These are phyloP conservation scores for Nidularia pulvinata DNA, from an alignment of 768 basidiomycete genomes.

Conservation along the genomic window DNA sequence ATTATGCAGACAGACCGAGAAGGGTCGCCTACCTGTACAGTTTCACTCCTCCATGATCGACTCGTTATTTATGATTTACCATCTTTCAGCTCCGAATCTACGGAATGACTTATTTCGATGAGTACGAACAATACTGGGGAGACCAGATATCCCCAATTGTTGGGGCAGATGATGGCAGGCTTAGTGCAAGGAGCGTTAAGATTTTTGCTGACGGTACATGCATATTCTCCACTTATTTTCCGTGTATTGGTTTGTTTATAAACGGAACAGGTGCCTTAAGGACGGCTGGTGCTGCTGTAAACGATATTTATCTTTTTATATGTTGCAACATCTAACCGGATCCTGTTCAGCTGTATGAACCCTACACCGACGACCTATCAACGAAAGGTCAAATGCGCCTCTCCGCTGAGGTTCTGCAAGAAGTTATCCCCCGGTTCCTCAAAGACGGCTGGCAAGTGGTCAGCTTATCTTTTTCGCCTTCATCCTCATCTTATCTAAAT, in stretches of 20 bases:
- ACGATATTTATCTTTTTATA: conserved; percentile 9
- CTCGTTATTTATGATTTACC: neutral
- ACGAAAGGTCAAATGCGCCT: conserved; percentile 81
- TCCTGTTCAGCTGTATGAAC: conserved; percentile 63
- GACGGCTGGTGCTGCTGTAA: conserved; percentile 86
- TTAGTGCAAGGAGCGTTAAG: conserved; percentile 77
- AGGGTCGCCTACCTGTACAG: neutral
- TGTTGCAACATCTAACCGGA: conserved; percentile 2
- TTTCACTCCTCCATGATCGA: neutral
- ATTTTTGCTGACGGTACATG: conserved; percentile 69
- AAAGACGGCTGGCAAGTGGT: conserved; percentile 89
- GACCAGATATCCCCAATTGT: conserved; percentile 56
- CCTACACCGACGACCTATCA: conserved; percentile 77
- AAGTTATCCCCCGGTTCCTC: conserved; percentile 69
- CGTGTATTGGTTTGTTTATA: conserved; percentile 6
- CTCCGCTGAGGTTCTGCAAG: conserved; percentile 56
- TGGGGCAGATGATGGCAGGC: conserved; percentile 55
- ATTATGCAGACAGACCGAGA: neutral
- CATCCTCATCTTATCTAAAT: neutral
- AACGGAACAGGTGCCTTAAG: conserved; percentile 71
- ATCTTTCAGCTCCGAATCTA: conserved; percentile 65
- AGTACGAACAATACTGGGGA: conserved; percentile 72
- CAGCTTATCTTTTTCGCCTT: neutral
- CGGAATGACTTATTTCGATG: conserved; percentile 75
- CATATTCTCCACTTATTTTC: neutral